Evolutionary conservation across 2,329 filamentous ascomycete species (phyloP).

Genomic region (Tolypocladium album): DNA sequence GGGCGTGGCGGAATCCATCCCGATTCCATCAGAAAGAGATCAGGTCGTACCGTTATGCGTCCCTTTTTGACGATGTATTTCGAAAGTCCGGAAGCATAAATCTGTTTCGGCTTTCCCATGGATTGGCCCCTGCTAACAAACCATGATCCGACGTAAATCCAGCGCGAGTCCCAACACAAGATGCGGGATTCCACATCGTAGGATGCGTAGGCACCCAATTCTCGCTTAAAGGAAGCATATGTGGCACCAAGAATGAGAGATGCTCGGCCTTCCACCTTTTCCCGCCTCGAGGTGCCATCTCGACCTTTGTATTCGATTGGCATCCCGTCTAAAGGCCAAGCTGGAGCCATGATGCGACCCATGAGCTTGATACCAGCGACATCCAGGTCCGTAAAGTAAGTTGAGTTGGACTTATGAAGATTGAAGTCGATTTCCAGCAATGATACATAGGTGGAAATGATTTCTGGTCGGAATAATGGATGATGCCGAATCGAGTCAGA

Average conservation of each 20-base stretch:
- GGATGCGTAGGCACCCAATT: background rate
- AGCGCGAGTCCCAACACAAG: constrained; percentile 3
- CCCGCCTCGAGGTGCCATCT: background rate
- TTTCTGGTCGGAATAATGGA: constrained; percentile 1
- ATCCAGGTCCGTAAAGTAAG: constrained; percentile 1
- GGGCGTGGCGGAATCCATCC: background rate
- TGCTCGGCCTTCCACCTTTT: background rate
- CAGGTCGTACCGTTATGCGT: background rate
- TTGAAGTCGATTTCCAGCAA: constrained; percentile 2
- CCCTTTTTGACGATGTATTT: constrained; percentile 1
- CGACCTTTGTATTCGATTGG: constrained; percentile 2
- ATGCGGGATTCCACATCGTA: constrained; percentile 2
- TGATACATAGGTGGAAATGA: constrained; percentile 1
- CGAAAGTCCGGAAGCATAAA: background rate
- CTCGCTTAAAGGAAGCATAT: constrained; percentile 2
- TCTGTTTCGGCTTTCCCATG: background rate
- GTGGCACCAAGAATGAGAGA: constrained; percentile 3
- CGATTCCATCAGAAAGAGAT: background rate
- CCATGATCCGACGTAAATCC: constrained; percentile 5
- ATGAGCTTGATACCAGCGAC: background rate
- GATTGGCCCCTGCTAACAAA: background rate
- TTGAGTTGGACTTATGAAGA: constrained; percentile 3
- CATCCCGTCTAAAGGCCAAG: background rate
- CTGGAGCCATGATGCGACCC: constrained; percentile 1
- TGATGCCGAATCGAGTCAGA: background rate